Evolutionary conservation across 371 early-diverging fungal genomes (phyloP).

Genomic region (Mucor irregularis): DNA sequence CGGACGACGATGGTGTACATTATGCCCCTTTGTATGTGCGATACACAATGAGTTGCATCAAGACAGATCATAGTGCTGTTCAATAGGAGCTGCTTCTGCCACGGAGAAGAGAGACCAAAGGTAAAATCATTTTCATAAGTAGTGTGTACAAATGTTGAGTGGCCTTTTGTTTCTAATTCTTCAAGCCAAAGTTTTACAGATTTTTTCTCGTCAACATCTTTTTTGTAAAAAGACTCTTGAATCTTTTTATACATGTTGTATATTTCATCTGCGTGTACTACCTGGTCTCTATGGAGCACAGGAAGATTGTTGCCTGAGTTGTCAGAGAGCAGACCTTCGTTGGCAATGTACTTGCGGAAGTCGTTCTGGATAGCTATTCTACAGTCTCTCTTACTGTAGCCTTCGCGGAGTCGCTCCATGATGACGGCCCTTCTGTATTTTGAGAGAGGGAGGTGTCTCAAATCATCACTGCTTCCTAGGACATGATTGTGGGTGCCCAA

Average conservation of each 20-base stretch:
- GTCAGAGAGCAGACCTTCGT: not conserved
- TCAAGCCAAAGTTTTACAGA: not conserved
- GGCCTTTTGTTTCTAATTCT: not conserved
- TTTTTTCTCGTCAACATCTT: not conserved
- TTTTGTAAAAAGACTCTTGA: not conserved
- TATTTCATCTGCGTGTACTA: not conserved
- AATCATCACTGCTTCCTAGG: not conserved
- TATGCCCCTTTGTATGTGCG: not conserved
- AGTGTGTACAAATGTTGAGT: not conserved
- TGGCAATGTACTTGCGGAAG: not conserved
- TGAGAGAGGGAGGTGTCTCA: not conserved
- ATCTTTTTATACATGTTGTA: slow-evolving; percentile 1
- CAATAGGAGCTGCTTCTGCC: not conserved
- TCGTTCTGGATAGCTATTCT: not conserved
- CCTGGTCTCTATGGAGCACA: not conserved
- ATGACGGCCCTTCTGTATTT: not conserved
- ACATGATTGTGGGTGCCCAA: slow-evolving; percentile 1
- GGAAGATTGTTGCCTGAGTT: too few species aligned
- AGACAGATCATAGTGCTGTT: not conserved
- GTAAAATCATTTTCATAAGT: not conserved
- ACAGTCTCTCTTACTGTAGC: not conserved
- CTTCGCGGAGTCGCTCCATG: not conserved
- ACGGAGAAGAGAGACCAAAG: slow-evolving; percentile 3
- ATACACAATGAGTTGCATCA: not conserved
- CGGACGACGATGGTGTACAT: not conserved